Evolutionary conservation across 441 rosid species (phyloP).

Genomic region (Cnidoscolus chayamansa): DNA sequence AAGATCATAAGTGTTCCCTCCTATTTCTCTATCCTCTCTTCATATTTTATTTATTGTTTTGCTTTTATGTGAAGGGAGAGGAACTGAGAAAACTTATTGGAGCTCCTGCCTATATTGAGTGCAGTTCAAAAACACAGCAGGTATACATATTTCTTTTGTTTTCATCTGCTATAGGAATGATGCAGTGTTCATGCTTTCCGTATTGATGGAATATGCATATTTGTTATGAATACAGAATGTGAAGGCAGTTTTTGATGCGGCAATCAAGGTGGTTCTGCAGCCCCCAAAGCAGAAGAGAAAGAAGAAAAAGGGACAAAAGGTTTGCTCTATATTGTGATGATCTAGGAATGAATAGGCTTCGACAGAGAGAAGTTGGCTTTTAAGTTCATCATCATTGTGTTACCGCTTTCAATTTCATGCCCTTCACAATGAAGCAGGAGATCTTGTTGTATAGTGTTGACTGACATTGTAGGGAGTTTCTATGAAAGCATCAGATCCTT

Average conservation of each 20-base stretch:
- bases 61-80: slow-evolving; percentile 58
- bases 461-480: slow-evolving; percentile 33
- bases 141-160: slow-evolving; percentile 23
- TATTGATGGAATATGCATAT: slow-evolving; percentile 6
- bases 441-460: slow-evolving; percentile 38
- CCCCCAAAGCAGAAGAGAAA: slow-evolving; percentile 85
- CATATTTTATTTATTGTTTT: background rate
- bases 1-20: background rate
- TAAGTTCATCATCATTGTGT: slow-evolving; percentile 16
- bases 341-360: slow-evolving; percentile 22
- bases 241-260: slow-evolving; percentile 82
- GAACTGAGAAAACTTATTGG: slow-evolving; percentile 76
- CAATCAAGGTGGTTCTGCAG: slow-evolving; percentile 81
- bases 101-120: slow-evolving; percentile 73
- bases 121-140: slow-evolving; percentile 93
- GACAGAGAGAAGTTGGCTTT: slow-evolving; percentile 29
- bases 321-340: slow-evolving; percentile 69
- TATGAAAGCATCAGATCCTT: slow-evolving; percentile 28
- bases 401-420: slow-evolving; percentile 10
- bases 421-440: slow-evolving; percentile 18
- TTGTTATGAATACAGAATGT: slow-evolving; percentile 53
- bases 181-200: background rate
- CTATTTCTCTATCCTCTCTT: background rate
- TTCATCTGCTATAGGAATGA: background rate
- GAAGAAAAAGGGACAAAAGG: slow-evolving; percentile 61